Base-by-base conservation (phyloP, 2,329 filamentous ascomycete genomes). In the Aspergillus terreus region DNA sequence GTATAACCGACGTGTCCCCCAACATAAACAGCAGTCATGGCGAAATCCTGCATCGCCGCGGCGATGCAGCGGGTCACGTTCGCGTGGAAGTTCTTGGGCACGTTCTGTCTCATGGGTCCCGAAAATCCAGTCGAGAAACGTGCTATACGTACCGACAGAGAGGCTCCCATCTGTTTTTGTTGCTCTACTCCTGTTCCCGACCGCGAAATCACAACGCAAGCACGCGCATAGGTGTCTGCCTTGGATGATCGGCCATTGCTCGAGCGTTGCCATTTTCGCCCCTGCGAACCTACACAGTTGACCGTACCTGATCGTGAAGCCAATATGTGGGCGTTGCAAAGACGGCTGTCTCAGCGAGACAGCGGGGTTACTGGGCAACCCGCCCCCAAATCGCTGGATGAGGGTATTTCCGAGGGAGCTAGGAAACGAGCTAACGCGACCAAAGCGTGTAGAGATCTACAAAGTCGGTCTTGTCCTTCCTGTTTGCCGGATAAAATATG, bases 151-250 rank as follows among this genome's bases (percentile, higher is more conserved):
- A 52, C 48, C 21, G 40, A 35, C 57, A 60, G 2, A 57, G 49
- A 4, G 54, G 58, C 47, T 50, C 58, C 58, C 56, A 60, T 9
- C 56, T 54, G 48, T 58, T 51, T 12, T 49, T 21, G 1, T 54
- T 43, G 30, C 41, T 49, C 45, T 51, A 58, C 11, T 53, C 60
- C 57, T 6, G 62, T 65, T 10, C 54, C 63, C 2, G 56, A 59
- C n/a, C 64, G 53, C 6, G 59, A 62, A 15, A 63, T 54, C 5
- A 63, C 2, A 66, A 54, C 14, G 58, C 61, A 4, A 67, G 55
- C 4, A 64, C 54, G 23, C 58, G 52, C 52, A 64, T 59, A 6
- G 57, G 57, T 11, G 44, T 51, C 1, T 44, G 47, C 4, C 17
- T 2, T 6, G 46, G 15, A 15, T 33, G 30, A 1, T 30, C 1